Conservation (phyloP, 2,329 filamentous ascomycete species). For the Aspergillus udagawae region DNA sequence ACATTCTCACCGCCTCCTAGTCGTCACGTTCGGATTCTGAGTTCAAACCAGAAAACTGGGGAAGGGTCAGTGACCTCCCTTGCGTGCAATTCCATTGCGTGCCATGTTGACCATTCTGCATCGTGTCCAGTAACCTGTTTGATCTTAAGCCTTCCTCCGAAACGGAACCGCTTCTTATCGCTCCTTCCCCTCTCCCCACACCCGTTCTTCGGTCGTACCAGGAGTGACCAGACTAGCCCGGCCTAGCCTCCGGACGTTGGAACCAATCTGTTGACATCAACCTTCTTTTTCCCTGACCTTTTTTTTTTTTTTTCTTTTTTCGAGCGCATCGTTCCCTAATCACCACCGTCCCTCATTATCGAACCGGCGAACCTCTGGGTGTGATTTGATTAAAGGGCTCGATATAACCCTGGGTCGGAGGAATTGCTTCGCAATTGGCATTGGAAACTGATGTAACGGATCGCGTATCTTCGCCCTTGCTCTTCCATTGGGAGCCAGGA, state of each 20-base stretch:
- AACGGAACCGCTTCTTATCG: neutral
- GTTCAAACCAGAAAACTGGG: neutral
- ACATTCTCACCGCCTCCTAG: conserved; percentile 5
- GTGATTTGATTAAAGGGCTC: neutral
- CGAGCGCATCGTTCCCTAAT: neutral
- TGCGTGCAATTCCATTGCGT: neutral
- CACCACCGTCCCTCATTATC: neutral
- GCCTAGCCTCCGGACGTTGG: neutral
- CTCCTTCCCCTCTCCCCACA: neutral
- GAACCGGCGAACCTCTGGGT: neutral
- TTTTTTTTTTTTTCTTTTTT: neutral
- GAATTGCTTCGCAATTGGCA: conserved; percentile 8
- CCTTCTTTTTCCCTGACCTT: neutral
- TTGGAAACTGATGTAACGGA: conserved; percentile 21
- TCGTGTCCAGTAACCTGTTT: neutral
- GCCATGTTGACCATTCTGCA: neutral
- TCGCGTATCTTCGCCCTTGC: conserved; percentile 20
- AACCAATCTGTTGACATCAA: neutral
- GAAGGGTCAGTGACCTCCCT: neutral
- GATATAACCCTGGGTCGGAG: neutral
- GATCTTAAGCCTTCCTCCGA: neutral
- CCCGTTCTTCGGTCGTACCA: neutral
- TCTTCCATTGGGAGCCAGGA: conserved; percentile 13
- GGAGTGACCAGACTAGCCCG: neutral
- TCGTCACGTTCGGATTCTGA: neutral